Conservation (phyloP, 2,329 filamentous ascomycete genomes). For the Alternaria sp. region DNA sequence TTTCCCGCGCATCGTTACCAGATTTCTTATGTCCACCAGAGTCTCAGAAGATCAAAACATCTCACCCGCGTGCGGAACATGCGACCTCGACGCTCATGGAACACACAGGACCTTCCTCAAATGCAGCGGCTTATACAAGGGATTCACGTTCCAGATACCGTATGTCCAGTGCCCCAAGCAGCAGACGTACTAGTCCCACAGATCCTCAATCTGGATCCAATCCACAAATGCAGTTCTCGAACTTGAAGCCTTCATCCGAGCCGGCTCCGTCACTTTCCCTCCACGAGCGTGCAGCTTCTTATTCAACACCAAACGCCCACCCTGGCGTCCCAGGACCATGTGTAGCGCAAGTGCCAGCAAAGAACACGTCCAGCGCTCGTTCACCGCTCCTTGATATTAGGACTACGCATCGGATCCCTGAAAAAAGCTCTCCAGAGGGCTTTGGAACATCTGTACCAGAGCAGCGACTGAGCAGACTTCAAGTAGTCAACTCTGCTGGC, state of each 20-base stretch:
- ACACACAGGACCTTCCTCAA: not conserved
- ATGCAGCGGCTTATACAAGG: not conserved
- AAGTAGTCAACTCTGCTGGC: not conserved
- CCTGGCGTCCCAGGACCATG: not conserved
- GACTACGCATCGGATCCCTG: not conserved
- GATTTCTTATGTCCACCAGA: slow-evolving; percentile 22
- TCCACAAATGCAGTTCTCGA: slow-evolving; percentile 7
- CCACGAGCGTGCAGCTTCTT: not conserved
- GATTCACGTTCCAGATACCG: slow-evolving; percentile 26
- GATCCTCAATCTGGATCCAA: not conserved
- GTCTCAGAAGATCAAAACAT: slow-evolving; percentile 18
- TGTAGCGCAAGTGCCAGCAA: not conserved
- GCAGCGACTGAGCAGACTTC: not conserved
- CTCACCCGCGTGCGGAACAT: not conserved
- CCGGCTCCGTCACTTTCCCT: not conserved
- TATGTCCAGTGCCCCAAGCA: slow-evolving; percentile 16
- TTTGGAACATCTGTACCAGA: not conserved
- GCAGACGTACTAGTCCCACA: slow-evolving; percentile 11
- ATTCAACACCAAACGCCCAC: not conserved
- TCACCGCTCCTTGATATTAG: not conserved
- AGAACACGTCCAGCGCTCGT: not conserved
- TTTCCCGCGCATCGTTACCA: slow-evolving; percentile 22
- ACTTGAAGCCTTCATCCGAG: not conserved
- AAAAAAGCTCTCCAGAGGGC: not conserved
- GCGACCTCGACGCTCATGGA: not conserved